Base-by-base conservation (phyloP, 257 asterid genomes). In the Solanum sparsipilum region DNA sequence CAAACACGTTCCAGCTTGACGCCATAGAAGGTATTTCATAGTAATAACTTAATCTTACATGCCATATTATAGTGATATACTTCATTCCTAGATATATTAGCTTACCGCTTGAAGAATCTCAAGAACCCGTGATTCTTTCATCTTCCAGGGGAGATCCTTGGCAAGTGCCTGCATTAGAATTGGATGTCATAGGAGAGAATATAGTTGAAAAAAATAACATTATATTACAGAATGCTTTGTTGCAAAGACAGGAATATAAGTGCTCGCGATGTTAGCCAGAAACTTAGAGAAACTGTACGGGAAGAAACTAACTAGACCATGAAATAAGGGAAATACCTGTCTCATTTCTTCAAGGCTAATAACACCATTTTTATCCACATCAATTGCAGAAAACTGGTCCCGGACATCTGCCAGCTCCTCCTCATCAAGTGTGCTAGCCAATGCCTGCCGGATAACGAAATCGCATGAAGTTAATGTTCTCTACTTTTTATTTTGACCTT, bases 341-440 rank as follows among this genome's bases (percentile, higher is more conserved):
- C 99, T 94, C 99, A 97, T 96, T 93, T 97, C 99, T 88, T 97
- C 99, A 48, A 97, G 99, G 88, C 96, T 97, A 89, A 97, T 97
- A 91, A 92, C 91, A 71, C 99, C 99, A 90, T 93, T 97, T 93
- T 97, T 96, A 88, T 97, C 99, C 87, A 97, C 94, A 73, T 97
- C 99, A 85, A 97, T 97, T 38, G 99, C 98, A 92, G 94, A 96
- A 92, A 97, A 97, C 93, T 97, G 99, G 89, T 96, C 99, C 15
- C 94, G 93, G 75, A 94, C 91, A 94, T 95, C 96, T 58, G 99
- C 91, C 91, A 96, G 88, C 92, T 96, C 99, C 91, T 94, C 98
- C 85, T 92, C 98, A 74, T 92, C 99, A 60, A 97, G 95, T 36
- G 99, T 96, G 93, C 97, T 92, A 87, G 99, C 99, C 93, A 97